Base-by-base conservation (phyloP, 805 yeast genomes). In the Candida maesae region DNA sequence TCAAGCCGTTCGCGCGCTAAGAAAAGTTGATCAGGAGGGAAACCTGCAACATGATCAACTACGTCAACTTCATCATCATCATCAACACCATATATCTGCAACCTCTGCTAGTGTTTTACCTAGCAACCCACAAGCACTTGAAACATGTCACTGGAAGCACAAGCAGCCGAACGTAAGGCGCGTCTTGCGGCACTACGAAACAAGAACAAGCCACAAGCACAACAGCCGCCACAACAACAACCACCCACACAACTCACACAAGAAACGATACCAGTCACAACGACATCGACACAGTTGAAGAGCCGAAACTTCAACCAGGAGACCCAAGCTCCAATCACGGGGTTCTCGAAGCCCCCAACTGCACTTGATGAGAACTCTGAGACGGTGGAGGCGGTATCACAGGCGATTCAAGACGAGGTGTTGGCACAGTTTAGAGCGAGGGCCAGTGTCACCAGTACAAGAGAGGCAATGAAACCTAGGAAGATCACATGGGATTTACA, bases 301-400 rank as follows among this genome's bases (percentile, higher is more conserved):
- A 38, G 37, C 12, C 31, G 63, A 42, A 58, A 57, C 41, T 58
- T 50, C 29, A 51, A 58, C 27, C 41, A 33, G 3, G 50, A 39
- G 12, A 44, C 41, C 3, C 42, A 40, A 2, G 35, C 38, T 3
- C 38, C 49, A 3, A 37, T 53, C 5, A 37, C 34, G 5, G 60
- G 60, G 1, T 42, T 42, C 23, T 36, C 37, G 1, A 30, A 39
- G 1, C 58, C 60, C 2, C 61, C 62, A 3, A 52, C 61, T 0
- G 38, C 47, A 12, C 45, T 47, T 8, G 53, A 55, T 31, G 59
- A 54, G 26, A 60, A 51, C 36, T 51, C 56, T 4, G 67, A 60
- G 32, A 65, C 71, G 0, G 68, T 65, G 9, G 71, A 66, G 39
- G 61, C 63, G 1, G 64, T 59, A 2, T 58, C 67, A 2, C 55